A percentile compares a stretch with the other conserved stretches of the same genome.
Evolutionary conservation across 2,329 filamentous ascomycete species (phyloP).

Genomic region (Dactylellina leptospora): DNA sequence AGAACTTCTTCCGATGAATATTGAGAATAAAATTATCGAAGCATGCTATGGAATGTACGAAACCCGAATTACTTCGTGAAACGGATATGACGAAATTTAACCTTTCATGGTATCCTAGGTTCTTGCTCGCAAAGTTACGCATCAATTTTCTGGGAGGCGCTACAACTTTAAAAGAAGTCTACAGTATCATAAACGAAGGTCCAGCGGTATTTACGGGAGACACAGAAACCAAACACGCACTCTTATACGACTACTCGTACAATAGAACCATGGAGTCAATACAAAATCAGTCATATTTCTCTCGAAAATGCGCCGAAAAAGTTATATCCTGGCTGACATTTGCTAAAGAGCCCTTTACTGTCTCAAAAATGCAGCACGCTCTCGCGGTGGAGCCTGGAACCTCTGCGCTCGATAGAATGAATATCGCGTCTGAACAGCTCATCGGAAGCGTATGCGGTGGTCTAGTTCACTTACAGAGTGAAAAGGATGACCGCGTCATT

Average conservation of each 20-base stretch:
- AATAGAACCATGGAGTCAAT: neutral
- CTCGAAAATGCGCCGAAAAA: neutral
- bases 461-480: neutral
- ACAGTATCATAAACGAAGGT: neutral
- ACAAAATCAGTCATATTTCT: neutral
- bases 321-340: neutral
- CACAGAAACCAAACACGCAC: neutral
- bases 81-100: neutral
- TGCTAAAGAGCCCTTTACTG: neutral
- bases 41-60: conserved; percentile 60
- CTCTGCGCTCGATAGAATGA: neutral
- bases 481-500: neutral
- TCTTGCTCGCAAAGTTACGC: neutral
- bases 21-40: conserved; percentile 23
- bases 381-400: neutral
- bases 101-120: neutral
- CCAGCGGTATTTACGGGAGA: neutral
- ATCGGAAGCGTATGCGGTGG: neutral
- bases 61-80: neutral
- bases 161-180: neutral
- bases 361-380: neutral
- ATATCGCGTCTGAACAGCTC: neutral
- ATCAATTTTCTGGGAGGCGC: neutral
- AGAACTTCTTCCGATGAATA: neutral
- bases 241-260: neutral